Evolutionary conservation across 2,329 filamentous ascomycete species (phyloP).

Genomic region (Colletotrichum salicis): DNA sequence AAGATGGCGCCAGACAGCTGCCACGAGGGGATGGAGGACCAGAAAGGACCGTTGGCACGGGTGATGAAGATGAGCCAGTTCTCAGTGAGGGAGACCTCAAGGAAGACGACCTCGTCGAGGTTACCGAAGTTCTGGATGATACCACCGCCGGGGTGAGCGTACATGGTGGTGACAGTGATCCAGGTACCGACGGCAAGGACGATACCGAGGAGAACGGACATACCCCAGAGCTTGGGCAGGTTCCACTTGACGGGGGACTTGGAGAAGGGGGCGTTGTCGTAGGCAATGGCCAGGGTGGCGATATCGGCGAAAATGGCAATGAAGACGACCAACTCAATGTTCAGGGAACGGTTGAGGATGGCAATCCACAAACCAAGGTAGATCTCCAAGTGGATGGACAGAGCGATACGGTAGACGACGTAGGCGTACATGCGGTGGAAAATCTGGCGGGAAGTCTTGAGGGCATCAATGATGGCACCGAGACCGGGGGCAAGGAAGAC

Average conservation of each 20-base stretch:
- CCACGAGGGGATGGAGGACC: constrained; percentile 89
- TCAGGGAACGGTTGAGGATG: constrained; percentile 84
- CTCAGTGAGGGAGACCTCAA: constrained; percentile 89
- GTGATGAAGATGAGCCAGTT: constrained; percentile 98
- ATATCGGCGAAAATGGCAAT: constrained; percentile 96
- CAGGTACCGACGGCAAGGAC: constrained; percentile 86
- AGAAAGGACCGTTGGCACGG: constrained; percentile 91
- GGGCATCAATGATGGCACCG: constrained; percentile 89
- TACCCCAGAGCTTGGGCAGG: constrained; percentile 91
- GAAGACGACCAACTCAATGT: constrained; percentile 90
- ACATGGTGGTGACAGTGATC: constrained; percentile 90
- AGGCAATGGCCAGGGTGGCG: constrained; percentile 90
- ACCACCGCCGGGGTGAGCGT: constrained; percentile 76
- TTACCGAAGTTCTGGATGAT: constrained; percentile 91
- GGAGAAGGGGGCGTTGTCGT: constrained; percentile 76
- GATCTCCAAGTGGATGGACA: constrained; percentile 91
- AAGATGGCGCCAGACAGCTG: constrained; percentile 83
- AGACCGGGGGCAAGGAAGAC: constrained; percentile 93
- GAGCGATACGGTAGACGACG: constrained; percentile 92
- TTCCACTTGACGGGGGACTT: constrained; percentile 85
- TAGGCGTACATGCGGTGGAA: constrained; percentile 98
- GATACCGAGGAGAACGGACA: constrained; percentile 85
- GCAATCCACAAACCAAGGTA: constrained; percentile 93
- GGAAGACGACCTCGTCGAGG: constrained; percentile 84
- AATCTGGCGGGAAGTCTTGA: constrained; percentile 93